A percentile compares a stretch with the other conserved stretches of the same genome.
Conservation (phyloP, 2,329 filamentous ascomycete species). For the Colletotrichum siamense region DNA sequence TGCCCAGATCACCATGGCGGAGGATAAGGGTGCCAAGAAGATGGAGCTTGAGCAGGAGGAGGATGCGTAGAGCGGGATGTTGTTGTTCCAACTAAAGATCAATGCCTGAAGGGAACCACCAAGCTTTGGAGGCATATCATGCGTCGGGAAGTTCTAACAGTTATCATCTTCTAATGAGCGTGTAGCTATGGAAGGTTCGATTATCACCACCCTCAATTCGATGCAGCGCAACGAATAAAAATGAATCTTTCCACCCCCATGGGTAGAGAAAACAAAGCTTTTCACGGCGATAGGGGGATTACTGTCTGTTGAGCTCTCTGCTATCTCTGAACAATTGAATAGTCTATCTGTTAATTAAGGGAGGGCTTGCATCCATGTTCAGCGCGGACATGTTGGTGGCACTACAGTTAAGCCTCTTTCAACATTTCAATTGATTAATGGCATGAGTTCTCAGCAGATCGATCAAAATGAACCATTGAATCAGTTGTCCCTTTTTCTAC, state of each 20-base stretch:
- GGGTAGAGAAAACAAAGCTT: not conserved
- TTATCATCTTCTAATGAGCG: not conserved
- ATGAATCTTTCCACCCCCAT: not conserved
- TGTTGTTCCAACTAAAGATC: not conserved
- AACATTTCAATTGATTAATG: not conserved
- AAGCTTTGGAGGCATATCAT: not conserved
- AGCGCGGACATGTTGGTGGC: not conserved
- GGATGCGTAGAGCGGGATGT: not conserved
- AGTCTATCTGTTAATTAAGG: not conserved
- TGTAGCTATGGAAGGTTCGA: not conserved
- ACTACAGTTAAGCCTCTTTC: not conserved
- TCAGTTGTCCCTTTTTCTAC: not conserved
- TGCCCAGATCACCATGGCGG: not conserved
- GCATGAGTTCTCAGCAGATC: not conserved
- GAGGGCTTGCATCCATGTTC: not conserved
- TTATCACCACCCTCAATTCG: not conserved
- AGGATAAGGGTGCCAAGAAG: not conserved
- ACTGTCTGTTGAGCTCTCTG: not conserved
- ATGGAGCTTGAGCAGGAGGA: not conserved
- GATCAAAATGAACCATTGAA: not conserved
- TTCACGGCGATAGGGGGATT: rapidly evolving
- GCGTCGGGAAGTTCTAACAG: not conserved
- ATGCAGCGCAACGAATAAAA: too few relatives aligned
- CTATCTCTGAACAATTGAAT: not conserved
- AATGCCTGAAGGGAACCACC: not conserved